phyloP scores from a whole-genome alignment of 1,139 yeast genomes.

The Suhomyces ambrosiae region DNA sequence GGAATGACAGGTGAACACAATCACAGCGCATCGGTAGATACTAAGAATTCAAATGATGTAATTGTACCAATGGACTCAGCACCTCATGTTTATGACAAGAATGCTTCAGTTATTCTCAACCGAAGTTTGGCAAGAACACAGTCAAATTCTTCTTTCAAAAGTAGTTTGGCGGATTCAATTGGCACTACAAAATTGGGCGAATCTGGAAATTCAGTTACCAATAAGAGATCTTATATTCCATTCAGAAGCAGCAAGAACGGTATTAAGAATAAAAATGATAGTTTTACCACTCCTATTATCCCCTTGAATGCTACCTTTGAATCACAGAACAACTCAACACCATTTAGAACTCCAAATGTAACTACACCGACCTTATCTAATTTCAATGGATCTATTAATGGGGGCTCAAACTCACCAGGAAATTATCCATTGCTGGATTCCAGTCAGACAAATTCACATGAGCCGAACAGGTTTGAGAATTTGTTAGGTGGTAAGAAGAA shows the following conservation, averaged over 20 bases:
- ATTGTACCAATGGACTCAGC: constrained; percentile 65
- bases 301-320: constrained; percentile 15
- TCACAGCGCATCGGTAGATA: constrained; percentile 55
- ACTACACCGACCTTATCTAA: constrained; percentile 10
- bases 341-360: constrained; percentile 15
- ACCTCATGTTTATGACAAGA: constrained; percentile 78
- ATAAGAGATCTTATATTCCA: constrained; percentile 47
- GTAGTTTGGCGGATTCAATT: constrained; percentile 67
- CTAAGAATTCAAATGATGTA: constrained; percentile 39
- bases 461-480: constrained; percentile 26
- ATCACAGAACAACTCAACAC: constrained; percentile 8
- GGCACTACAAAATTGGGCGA: constrained; percentile 29
- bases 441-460: constrained; percentile 13
- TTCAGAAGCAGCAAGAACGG: constrained; percentile 38
- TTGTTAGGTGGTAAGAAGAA: constrained; percentile 34
- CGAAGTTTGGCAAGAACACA: constrained; percentile 75
- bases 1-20: constrained; percentile 28
- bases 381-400: constrained; percentile 3
- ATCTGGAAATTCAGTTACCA: constrained; percentile 18
- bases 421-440: constrained; percentile 15
- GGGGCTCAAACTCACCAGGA: constrained; percentile 6
- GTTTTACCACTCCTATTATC: constrained; percentile 25
- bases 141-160: constrained; percentile 75
- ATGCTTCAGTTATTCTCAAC: constrained; percentile 73
- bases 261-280: constrained; percentile 20